These are phyloP conservation scores for Biscutella laevigata DNA, from an alignment of 441 rosid genomes.

Conservation along the genomic window DNA sequence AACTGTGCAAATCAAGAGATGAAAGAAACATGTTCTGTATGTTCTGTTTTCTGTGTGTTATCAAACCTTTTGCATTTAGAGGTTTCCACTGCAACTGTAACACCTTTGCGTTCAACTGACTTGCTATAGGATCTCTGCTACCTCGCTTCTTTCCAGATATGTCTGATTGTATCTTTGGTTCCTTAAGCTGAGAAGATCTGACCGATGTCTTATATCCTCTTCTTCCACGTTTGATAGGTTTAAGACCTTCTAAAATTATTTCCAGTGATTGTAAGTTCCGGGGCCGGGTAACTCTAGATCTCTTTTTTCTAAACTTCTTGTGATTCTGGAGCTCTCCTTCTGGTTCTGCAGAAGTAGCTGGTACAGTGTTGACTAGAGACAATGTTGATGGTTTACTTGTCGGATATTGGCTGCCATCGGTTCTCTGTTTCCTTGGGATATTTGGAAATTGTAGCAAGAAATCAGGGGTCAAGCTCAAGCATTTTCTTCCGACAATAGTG, in stretches of 20 bases:
- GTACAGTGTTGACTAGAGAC: slow-evolving; percentile 2
- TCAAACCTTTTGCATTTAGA: neutral
- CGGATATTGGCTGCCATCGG: too few relatives aligned
- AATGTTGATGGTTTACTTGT: too few relatives aligned
- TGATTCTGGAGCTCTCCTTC: slow-evolving; percentile 14
- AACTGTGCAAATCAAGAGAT: neutral
- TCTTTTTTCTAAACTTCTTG: slow-evolving; percentile 36
- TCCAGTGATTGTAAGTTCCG: slow-evolving; percentile 38
- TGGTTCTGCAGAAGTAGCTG: slow-evolving; percentile 23
- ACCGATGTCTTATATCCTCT: slow-evolving; percentile 3
- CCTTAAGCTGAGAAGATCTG: slow-evolving; percentile 22
- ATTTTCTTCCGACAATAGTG: too few relatives aligned
- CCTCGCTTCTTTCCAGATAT: slow-evolving; percentile 47
- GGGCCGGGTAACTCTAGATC: slow-evolving; percentile 34
- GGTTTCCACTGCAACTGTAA: slow-evolving; percentile 26
- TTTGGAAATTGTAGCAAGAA: too few relatives aligned
- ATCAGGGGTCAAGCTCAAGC: too few relatives aligned
- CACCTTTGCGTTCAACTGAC: slow-evolving; percentile 8
- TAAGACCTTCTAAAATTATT: slow-evolving; percentile 24
- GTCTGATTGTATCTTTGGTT: slow-evolving; percentile 22
- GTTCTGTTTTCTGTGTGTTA: neutral
- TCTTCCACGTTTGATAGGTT: slow-evolving; percentile 16
- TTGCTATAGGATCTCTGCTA: slow-evolving; percentile 22
- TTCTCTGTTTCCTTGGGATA: too few relatives aligned
- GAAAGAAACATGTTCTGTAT: neutral